Percentiles rank a stretch among this genome's conserved stretches.
phyloP scores from a whole-genome alignment of 2,329 filamentous ascomycete genomes.

The Colletotrichum chlorophyti region DNA sequence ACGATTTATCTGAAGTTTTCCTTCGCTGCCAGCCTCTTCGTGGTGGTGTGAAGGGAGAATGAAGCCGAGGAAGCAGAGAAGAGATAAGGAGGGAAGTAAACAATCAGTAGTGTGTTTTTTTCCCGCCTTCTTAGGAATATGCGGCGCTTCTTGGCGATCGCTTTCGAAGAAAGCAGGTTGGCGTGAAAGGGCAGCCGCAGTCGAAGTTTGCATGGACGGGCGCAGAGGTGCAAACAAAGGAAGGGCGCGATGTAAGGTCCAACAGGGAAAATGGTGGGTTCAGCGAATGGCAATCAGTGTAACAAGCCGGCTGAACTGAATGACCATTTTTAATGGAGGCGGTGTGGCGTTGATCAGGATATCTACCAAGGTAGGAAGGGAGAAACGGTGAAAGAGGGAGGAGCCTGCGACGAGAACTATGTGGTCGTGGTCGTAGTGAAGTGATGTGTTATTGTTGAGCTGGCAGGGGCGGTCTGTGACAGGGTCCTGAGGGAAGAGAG shows the following conservation, averaged over 20 bases:
- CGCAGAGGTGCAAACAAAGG: conserved; percentile 19
- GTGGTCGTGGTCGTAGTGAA: too few relatives aligned
- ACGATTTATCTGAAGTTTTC: neutral
- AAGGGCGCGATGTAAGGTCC: neutral
- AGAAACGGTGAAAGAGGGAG: too few relatives aligned
- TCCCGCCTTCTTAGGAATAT: neutral
- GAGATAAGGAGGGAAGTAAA: neutral
- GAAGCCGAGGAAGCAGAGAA: neutral
- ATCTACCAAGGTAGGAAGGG: too few relatives aligned
- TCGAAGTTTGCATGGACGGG: neutral
- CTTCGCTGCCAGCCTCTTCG: neutral
- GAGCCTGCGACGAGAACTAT: too few relatives aligned
- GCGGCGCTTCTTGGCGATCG: neutral
- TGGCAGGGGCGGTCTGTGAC: too few relatives aligned
- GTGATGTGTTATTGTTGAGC: too few relatives aligned
- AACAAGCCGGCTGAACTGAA: conserved; percentile 3
- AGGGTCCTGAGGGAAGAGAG: too few relatives aligned
- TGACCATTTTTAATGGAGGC: too few relatives aligned
- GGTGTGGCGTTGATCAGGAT: too few relatives aligned
- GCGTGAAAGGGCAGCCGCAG: neutral
- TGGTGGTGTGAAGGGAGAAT: neutral
- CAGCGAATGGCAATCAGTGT: neutral
- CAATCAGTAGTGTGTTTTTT: neutral
- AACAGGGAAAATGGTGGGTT: neutral
- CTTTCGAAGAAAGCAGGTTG: neutral